Conservation (phyloP, 768 basidiomycete species). For the Tricholoma flavovirens region DNA sequence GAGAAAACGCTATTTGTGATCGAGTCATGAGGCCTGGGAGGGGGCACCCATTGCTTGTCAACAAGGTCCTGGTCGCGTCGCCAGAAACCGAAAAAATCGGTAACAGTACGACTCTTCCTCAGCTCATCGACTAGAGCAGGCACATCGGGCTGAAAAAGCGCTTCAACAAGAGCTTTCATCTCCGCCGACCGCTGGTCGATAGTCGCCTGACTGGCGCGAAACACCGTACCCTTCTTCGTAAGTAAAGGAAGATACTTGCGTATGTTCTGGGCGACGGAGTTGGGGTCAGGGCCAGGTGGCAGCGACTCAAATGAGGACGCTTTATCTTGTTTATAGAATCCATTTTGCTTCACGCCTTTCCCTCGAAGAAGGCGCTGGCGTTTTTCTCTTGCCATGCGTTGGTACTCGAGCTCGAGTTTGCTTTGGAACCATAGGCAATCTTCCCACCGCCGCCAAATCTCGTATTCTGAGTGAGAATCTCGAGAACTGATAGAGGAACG, state of each 20-base stretch:
- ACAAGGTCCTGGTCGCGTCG: conserved; percentile 61
- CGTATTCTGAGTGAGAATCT: conserved; percentile 46
- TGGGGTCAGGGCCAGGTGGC: conserved; percentile 77
- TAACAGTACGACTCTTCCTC: conserved; percentile 47
- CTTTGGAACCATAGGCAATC: conserved; percentile 78
- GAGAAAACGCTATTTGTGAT: conserved; percentile 52
- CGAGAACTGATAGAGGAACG: conserved; percentile 34
- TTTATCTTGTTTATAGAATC: conserved; percentile 62
- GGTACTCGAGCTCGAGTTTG: conserved; percentile 59
- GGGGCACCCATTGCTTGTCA: conserved; percentile 26
- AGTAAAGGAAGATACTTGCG: conserved; percentile 63
- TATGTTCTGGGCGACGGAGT: conserved; percentile 63
- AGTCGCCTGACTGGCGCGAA: conserved; percentile 63
- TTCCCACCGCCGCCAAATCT: conserved; percentile 78
- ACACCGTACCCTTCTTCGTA: conserved; percentile 66
- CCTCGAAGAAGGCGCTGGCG: conserved; percentile 61
- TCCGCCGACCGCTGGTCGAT: conserved; percentile 59
- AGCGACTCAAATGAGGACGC: conserved; percentile 85
- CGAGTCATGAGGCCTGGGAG: conserved; percentile 33
- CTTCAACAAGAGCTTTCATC: conserved; percentile 51
- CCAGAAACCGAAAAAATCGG: conserved; percentile 81
- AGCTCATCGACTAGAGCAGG: conserved; percentile 66
- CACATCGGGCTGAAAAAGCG: conserved; percentile 53
- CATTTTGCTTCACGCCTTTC: conserved; percentile 71
- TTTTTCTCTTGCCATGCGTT: conserved; percentile 57